Evolutionary conservation across 257 asterid genomes (phyloP).

Genomic region (Jacaranda copaia): DNA sequence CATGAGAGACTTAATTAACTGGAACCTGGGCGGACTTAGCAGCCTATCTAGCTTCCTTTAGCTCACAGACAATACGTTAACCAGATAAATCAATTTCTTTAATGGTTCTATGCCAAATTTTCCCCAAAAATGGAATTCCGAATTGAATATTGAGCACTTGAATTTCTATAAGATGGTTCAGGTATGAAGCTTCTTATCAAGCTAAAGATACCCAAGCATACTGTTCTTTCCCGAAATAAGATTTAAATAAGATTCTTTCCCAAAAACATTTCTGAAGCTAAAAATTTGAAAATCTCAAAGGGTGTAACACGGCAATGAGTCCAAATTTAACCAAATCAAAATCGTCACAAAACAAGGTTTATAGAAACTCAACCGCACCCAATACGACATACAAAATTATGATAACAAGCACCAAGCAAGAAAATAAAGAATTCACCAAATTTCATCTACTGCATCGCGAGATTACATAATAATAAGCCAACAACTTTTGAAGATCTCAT

Average conservation of each 20-base stretch:
- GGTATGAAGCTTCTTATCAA: neutral
- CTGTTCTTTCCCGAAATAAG: too few species aligned
- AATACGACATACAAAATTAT: neutral
- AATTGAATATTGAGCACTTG: neutral
- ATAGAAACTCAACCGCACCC: neutral
- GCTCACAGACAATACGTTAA: slow-evolving; percentile 1
- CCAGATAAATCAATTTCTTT: neutral
- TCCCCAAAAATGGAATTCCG: neutral
- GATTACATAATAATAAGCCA: neutral
- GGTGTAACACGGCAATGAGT: slow-evolving; percentile 7
- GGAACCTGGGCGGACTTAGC: neutral
- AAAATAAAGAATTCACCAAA: neutral
- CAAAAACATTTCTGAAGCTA: neutral
- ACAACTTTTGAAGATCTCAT: neutral
- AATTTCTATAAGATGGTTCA: neutral
- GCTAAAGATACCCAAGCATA: neutral
- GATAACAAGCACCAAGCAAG: slow-evolving; percentile 19
- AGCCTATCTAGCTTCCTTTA: neutral
- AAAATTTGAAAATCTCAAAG: neutral
- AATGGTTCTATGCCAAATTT: neutral
- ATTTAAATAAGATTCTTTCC: neutral
- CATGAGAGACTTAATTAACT: neutral
- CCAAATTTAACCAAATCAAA: slow-evolving; percentile 32
- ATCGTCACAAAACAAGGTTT: neutral
- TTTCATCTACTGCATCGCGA: neutral